Percentiles rank a stretch among this genome's conserved stretches.
phyloP scores from a whole-genome alignment of 306 rosid genomes.

The Dryas alaskensis region DNA sequence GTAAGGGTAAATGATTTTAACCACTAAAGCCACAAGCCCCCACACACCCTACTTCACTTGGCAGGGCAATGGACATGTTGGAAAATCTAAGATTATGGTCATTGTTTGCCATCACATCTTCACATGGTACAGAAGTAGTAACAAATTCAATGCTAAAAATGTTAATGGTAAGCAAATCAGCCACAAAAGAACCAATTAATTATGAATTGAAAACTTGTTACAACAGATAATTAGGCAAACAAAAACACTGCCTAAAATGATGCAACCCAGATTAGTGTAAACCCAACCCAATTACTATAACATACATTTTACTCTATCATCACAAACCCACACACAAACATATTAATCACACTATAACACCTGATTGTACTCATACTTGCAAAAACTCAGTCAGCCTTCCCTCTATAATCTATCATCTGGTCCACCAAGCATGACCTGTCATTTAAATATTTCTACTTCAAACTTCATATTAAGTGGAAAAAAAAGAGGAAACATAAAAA shows the following conservation, averaged over 20 bases:
- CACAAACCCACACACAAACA: conserved; percentile 46
- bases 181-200: conserved; percentile 67
- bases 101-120: too few species aligned
- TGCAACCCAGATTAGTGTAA: conserved; percentile 68
- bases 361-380: conserved; percentile 43
- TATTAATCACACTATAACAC: conserved; percentile 39
- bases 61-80: too few species aligned
- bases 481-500: not conserved
- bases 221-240: conserved; percentile 80
- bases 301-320: conserved; percentile 26
- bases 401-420: conserved; percentile 88
- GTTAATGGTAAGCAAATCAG: conserved; percentile 29
- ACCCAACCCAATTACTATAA: conserved; percentile 45
- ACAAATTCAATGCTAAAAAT: not conserved
- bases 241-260: conserved; percentile 85
- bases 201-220: conserved; percentile 36
- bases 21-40: too few species aligned
- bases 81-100: too few species aligned
- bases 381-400: conserved; percentile 40
- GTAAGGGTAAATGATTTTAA: too few species aligned
- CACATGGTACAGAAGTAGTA: not conserved
- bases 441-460: conserved; percentile 12
- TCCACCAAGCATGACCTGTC: conserved; percentile 89
- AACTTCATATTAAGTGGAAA: not conserved
- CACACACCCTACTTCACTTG: too few species aligned